A percentile compares a stretch with the other conserved stretches of the same genome.
These are phyloP conservation scores for Amphibolis antarctica DNA, from an alignment of 106 monocot genomes.

Conservation along the genomic window DNA sequence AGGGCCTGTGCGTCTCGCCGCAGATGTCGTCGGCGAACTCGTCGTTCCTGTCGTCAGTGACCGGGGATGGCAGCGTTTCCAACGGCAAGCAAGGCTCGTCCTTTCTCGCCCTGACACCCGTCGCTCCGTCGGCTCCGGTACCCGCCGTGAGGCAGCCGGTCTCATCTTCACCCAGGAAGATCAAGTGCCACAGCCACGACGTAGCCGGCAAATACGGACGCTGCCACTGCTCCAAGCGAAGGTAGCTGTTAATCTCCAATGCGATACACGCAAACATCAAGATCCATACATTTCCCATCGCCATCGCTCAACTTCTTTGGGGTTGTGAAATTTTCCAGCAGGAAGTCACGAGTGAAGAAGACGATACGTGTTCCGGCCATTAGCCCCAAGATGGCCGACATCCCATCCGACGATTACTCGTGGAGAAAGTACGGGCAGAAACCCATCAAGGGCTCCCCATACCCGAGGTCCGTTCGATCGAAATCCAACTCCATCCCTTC, in stretches of 20 bases:
- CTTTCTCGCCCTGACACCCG: slow-evolving; percentile 4
- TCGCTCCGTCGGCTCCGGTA: neutral
- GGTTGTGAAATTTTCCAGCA: slow-evolving; percentile 1
- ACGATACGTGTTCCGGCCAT: slow-evolving; percentile 30
- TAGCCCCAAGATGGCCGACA: slow-evolving; percentile 28
- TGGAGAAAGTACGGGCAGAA: slow-evolving; percentile 44
- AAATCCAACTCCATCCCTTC: neutral
- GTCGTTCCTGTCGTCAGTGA: slow-evolving; percentile 21
- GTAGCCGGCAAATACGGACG: slow-evolving; percentile 12
- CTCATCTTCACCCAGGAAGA: slow-evolving; percentile 11
- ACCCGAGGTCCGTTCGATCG: slow-evolving; percentile 10
- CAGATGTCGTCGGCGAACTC: slow-evolving; percentile 20
- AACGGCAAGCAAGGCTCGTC: slow-evolving; percentile 19
- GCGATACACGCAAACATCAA: neutral
- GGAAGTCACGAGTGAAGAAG: slow-evolving; percentile 19
- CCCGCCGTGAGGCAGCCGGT: slow-evolving; percentile 19
- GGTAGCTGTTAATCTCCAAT: slow-evolving; percentile 3
- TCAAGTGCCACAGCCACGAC: slow-evolving; percentile 16
- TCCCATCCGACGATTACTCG: slow-evolving; percentile 34
- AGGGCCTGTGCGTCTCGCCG: slow-evolving; percentile 17
- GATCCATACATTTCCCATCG: neutral
- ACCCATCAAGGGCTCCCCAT: slow-evolving; percentile 36
- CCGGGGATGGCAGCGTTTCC: slow-evolving; percentile 22
- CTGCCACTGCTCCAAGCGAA: slow-evolving; percentile 36
- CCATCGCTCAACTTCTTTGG: neutral